Conservation (phyloP, 2,329 filamentous ascomycete genomes). For the Pseudocercospora cruenta region DNA sequence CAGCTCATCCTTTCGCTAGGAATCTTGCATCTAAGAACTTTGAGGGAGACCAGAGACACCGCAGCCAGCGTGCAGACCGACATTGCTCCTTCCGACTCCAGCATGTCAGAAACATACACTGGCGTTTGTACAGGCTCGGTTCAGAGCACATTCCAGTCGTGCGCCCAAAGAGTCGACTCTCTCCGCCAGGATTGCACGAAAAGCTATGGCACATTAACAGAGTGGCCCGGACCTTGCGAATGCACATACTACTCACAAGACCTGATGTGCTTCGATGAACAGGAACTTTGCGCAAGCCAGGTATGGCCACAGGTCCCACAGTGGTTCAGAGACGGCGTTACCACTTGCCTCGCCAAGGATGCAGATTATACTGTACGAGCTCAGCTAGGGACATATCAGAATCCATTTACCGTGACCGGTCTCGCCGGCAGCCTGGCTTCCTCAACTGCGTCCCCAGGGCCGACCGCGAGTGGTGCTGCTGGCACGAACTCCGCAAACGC, state of each 20-base stretch:
- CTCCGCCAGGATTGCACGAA: constrained; percentile 7
- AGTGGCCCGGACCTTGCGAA: constrained; percentile 8
- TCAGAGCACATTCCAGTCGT: constrained; percentile 5
- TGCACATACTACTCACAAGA: constrained; percentile 11
- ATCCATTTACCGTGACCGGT: constrained; percentile 8
- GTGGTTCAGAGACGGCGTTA: constrained; percentile 15
- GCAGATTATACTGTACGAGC: constrained; percentile 10
- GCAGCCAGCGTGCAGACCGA: too few species aligned
- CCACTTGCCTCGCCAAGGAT: constrained; percentile 5
- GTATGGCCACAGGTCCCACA: constrained; percentile 8
- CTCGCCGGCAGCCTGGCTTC: constrained; percentile 7
- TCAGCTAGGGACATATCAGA: background rate
- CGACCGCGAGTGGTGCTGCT: background rate
- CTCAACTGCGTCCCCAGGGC: background rate
- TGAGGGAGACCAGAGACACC: too few species aligned
- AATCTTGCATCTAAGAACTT: too few species aligned
- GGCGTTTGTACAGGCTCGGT: background rate
- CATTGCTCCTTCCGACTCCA: too few species aligned
- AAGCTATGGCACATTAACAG: constrained; percentile 4
- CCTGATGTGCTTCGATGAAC: constrained; percentile 12
- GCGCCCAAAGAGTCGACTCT: constrained; percentile 9
- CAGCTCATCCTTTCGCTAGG: too few species aligned
- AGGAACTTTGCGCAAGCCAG: constrained; percentile 12
- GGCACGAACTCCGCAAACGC: background rate
- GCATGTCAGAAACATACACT: constrained; percentile 7